A percentile compares a stretch with the other conserved stretches of the same genome.
These are phyloP conservation scores for Saccharum spontaneum DNA, from an alignment of 176 grass and related monocot genomes.

Conservation along the genomic window DNA sequence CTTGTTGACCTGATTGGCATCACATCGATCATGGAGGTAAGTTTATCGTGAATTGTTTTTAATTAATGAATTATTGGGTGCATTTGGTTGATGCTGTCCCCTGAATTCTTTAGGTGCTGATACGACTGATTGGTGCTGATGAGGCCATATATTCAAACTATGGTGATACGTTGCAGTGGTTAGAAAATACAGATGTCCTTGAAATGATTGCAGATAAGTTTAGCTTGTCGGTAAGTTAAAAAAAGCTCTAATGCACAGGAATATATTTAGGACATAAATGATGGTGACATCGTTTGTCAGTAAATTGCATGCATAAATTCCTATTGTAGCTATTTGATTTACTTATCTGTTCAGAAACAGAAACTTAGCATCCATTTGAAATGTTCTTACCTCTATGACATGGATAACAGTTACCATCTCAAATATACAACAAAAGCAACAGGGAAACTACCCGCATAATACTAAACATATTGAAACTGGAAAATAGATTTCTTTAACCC, in stretches of 20 bases:
- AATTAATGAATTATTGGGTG: constrained; percentile 22
- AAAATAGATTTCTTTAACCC: not conserved
- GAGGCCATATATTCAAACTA: constrained; percentile 93
- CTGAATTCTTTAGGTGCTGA: constrained; percentile 67
- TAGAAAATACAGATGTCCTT: constrained; percentile 96
- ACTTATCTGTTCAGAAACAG: not conserved
- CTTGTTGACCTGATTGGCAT: constrained; percentile 97
- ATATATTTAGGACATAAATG: not conserved
- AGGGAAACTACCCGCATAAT: not conserved
- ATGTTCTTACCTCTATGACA: not conserved
- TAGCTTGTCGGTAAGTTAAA: constrained; percentile 79
- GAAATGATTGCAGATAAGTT: constrained; percentile 95
- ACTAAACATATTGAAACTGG: not conserved
- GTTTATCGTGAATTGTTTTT: constrained; percentile 17
- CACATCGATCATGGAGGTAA: constrained; percentile 94
- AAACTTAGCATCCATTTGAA: not conserved
- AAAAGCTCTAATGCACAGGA: not conserved
- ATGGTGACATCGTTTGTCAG: not conserved
- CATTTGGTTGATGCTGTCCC: constrained; percentile 35
- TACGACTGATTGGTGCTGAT: constrained; percentile 94
- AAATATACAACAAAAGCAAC: not conserved
- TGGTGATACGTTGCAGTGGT: constrained; percentile 83
- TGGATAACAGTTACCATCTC: not conserved
- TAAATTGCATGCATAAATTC: constrained; percentile 3
- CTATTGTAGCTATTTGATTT: not conserved